Percentiles rank a stretch among this genome's conserved stretches.
These are phyloP conservation scores for Lecanicillium sp. DNA, from an alignment of 2,329 filamentous ascomycete species.

Conservation along the genomic window DNA sequence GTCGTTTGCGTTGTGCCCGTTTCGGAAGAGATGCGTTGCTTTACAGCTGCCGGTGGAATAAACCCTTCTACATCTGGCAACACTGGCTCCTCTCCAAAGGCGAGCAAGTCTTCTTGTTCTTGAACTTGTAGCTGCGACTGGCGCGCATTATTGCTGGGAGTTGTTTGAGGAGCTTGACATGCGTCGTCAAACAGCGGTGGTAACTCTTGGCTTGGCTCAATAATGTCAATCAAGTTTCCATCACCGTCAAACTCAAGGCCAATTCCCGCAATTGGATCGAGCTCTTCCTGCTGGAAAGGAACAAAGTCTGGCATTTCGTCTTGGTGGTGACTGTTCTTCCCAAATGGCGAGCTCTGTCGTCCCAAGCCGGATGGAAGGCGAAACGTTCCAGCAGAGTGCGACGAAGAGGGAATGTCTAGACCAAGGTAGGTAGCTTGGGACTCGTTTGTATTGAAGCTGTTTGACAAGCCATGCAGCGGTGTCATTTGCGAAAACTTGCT, in stretches of 20 bases:
- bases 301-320: conserved; percentile 18
- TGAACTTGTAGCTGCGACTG: conserved; percentile 8
- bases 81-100: conserved; percentile 11
- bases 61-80: conserved; percentile 8
- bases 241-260: conserved; percentile 42
- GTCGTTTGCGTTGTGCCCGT: conserved; percentile 7
- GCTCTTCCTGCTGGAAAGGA: conserved; percentile 30
- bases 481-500: conserved; percentile 36
- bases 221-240: conserved; percentile 37
- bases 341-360: conserved; percentile 20
- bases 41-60: neutral
- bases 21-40: conserved; percentile 9
- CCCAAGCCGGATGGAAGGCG: conserved; percentile 26
- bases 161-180: conserved; percentile 4
- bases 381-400: conserved; percentile 22
- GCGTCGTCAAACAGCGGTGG: conserved; percentile 25
- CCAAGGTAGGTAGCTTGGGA: conserved; percentile 18
- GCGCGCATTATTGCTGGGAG: conserved; percentile 8
- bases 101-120: conserved; percentile 10
- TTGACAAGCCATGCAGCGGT: conserved; percentile 20
- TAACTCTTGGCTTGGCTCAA: conserved; percentile 34
- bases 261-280: conserved; percentile 29
- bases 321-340: conserved; percentile 14
- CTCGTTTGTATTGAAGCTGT: conserved; percentile 20
- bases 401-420: conserved; percentile 26